phyloP scores from a whole-genome alignment of 306 rosid genomes.

The Prunus mongolica region DNA sequence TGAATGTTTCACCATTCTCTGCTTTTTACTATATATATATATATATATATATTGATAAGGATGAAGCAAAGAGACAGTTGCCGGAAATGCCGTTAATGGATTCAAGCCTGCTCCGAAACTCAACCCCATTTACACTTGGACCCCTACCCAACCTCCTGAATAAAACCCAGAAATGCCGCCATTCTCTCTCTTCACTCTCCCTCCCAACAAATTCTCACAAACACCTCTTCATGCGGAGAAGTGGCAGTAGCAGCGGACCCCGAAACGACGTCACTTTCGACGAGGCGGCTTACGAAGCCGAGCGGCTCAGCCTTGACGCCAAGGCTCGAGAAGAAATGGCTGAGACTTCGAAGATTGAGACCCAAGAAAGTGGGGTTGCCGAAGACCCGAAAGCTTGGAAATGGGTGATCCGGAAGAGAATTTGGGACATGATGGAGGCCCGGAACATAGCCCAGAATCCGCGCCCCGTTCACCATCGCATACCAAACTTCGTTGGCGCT shows the following conservation, averaged over 20 bases:
- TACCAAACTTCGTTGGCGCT: constrained; percentile 87
- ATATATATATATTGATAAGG: no score
- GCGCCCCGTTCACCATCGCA: constrained; percentile 88
- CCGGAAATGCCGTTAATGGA: constrained; percentile 5
- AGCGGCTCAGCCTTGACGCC: constrained; percentile 70
- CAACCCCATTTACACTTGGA: neutral
- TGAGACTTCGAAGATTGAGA: constrained; percentile 35
- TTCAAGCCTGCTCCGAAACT: neutral
- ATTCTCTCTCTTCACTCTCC: constrained; percentile 16
- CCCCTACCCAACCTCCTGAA: neutral
- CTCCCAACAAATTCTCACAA: constrained; percentile 15
- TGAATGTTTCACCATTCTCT: no score
- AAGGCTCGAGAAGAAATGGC: constrained; percentile 68
- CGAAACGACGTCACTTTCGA: constrained; percentile 34
- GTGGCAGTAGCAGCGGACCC: neutral
- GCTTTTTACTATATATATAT: no score
- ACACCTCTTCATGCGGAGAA: constrained; percentile 26
- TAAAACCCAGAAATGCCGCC: neutral
- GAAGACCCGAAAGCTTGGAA: constrained; percentile 85
- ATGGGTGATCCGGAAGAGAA: constrained; percentile 78
- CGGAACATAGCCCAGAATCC: constrained; percentile 64
- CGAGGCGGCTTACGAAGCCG: constrained; percentile 73
- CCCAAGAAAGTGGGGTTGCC: neutral
- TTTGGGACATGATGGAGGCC: constrained; percentile 83
- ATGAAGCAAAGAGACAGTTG: neutral